Conservation (phyloP, 306 rosid species). For the Prunus salicina region DNA sequence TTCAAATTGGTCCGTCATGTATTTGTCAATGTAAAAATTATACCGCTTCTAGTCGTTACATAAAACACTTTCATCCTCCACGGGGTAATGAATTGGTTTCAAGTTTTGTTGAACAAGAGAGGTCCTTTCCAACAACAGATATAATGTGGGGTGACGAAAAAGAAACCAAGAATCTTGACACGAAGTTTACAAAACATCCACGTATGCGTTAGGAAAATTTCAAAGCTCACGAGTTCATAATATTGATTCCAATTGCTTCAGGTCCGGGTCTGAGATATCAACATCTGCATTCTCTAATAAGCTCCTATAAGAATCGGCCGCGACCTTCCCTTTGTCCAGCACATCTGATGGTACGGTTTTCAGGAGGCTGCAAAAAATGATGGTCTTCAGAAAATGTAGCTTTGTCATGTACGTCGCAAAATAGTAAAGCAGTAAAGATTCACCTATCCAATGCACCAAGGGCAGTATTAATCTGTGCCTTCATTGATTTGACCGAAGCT, state of each 20-base stretch:
- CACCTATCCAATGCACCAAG: slow-evolving; percentile 70
- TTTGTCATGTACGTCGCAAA: not conserved
- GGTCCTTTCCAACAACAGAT: not conserved
- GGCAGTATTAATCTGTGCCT: slow-evolving; percentile 50
- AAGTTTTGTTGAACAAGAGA: not conserved
- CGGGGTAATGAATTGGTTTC: not conserved
- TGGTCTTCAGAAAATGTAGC: slow-evolving; percentile 20
- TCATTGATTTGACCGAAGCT: slow-evolving; percentile 78
- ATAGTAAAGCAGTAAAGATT: not conserved
- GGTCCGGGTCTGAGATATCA: slow-evolving; percentile 49
- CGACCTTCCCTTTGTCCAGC: slow-evolving; percentile 61
- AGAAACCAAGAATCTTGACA: not conserved
- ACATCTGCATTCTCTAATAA: slow-evolving; percentile 47
- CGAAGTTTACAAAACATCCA: not conserved
- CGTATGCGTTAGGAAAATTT: not conserved
- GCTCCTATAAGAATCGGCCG: slow-evolving; percentile 73
- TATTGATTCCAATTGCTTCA: slow-evolving; percentile 71
- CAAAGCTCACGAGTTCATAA: slow-evolving; percentile 29
- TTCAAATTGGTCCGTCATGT: not conserved
- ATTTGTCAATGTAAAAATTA: not conserved
- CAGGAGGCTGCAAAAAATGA: slow-evolving; percentile 64
- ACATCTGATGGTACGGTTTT: slow-evolving; percentile 84
- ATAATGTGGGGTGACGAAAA: no score
- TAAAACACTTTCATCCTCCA: not conserved
- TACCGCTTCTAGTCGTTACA: not conserved